These are phyloP conservation scores for Durusdinium trenchii DNA, from an alignment of 73 alveolate species.

Conservation along the genomic window DNA sequence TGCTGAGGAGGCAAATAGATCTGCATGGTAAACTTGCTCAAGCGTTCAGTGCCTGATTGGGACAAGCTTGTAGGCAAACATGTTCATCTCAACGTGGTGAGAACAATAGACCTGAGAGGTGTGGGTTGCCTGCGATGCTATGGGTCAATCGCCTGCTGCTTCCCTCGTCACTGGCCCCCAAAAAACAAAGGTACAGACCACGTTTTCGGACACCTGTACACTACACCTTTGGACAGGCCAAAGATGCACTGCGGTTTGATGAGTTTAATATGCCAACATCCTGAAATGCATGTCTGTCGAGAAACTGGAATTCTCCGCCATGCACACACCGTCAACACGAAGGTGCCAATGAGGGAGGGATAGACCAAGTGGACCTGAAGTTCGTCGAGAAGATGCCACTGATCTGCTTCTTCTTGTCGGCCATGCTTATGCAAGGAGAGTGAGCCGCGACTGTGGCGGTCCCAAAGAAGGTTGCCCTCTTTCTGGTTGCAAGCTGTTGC, in stretches of 20 bases:
- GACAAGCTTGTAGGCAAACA: constrained; percentile 94
- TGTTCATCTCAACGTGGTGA: constrained; percentile 94
- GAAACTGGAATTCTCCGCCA: constrained; percentile 90
- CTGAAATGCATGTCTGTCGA: too few species aligned
- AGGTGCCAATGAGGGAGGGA: constrained; percentile 90
- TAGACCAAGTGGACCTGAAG: constrained; percentile 89
- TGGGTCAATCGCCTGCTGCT: not conserved
- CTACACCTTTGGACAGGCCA: not conserved
- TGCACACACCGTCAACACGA: constrained; percentile 81
- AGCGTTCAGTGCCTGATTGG: constrained; percentile 45
- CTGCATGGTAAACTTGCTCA: not conserved
- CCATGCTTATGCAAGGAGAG: too few species aligned
- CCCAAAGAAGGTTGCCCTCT: too few species aligned
- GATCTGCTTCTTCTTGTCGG: too few species aligned
- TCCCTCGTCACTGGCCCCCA: not conserved
- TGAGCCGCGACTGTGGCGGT: too few species aligned
- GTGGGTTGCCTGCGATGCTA: not conserved
- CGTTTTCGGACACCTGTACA: not conserved
- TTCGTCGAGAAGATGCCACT: too few species aligned
- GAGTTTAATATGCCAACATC: not conserved
- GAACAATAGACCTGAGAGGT: constrained; percentile 64
- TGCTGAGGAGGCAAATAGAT: not conserved
- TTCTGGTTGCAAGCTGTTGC: too few species aligned
- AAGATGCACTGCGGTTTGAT: not conserved
- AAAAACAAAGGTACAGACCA: not conserved